phyloP scores from a whole-genome alignment of 176 grass and related monocot genomes.

The Phoenix roebelenii region DNA sequence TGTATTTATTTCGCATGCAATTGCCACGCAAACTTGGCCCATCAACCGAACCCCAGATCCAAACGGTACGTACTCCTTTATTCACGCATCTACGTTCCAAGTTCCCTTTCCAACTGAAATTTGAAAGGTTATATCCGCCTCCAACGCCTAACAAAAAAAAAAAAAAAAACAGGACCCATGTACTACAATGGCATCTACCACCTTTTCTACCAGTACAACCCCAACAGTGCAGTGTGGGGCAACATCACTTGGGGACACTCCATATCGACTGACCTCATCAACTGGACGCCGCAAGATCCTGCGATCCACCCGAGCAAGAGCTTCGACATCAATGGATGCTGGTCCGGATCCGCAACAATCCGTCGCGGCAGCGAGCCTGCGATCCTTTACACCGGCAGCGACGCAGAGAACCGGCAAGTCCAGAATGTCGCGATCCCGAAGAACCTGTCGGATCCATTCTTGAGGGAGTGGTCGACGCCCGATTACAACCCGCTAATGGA shows the following conservation, averaged over 20 bases:
- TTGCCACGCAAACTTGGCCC: too few species aligned
- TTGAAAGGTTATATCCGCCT: too few species aligned
- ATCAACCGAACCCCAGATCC: too few species aligned
- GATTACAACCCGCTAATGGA: conserved; percentile 57
- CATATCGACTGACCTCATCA: conserved; percentile 62
- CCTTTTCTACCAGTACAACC: conserved; percentile 94
- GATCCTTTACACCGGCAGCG: conserved; percentile 73
- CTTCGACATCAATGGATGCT: conserved; percentile 62
- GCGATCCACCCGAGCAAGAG: conserved; percentile 33
- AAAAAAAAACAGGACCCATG: conserved; percentile 51
- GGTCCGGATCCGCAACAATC: conserved; percentile 82
- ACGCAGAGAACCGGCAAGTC: conserved; percentile 46
- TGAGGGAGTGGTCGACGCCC: conserved; percentile 67
- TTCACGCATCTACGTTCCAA: too few species aligned
- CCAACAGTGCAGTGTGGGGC: conserved; percentile 46
- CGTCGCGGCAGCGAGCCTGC: conserved; percentile 17
- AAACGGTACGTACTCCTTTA: too few species aligned
- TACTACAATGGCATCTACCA: conserved; percentile 93
- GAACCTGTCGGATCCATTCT: conserved; percentile 61
- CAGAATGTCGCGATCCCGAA: conserved; percentile 66
- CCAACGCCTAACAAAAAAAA: neutral
- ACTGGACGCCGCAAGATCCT: conserved; percentile 48
- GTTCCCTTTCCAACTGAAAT: too few species aligned
- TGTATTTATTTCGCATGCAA: too few species aligned
- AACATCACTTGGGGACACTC: conserved; percentile 80